Evolutionary conservation across 2,329 filamentous ascomycete genomes (phyloP).

Genomic region (Fusarium palustre): DNA sequence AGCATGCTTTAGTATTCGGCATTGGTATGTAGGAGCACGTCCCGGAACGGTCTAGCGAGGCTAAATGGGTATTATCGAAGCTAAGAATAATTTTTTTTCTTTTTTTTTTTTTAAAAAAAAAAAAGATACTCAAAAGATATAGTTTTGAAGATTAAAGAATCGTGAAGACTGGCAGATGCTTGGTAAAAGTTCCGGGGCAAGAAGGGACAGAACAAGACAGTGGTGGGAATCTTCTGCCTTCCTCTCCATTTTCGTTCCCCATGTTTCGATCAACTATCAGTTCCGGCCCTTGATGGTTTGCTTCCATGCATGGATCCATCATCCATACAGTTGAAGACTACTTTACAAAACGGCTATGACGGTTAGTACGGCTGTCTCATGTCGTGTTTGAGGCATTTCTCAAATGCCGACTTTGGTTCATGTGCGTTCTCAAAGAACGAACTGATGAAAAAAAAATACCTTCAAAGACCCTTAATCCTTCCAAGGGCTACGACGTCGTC

Average conservation of each 20-base stretch:
- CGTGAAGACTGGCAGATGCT: background rate
- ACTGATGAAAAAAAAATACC: background rate
- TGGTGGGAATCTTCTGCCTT: background rate
- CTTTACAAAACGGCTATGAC: background rate
- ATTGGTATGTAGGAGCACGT: background rate
- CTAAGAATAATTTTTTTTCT: too few relatives aligned
- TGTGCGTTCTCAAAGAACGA: background rate
- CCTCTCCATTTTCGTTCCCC: background rate
- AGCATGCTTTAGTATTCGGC: background rate
- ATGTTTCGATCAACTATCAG: background rate
- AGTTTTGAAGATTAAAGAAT: background rate
- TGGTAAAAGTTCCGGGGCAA: background rate
- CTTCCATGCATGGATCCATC: background rate
- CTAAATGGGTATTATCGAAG: background rate
- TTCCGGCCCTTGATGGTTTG: background rate
- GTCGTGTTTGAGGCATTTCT: conserved; percentile 41
- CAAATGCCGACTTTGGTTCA: conserved; percentile 29
- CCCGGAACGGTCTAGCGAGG: conserved; percentile 25
- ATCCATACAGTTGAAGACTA: background rate
- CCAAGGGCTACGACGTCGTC: conserved; percentile 4
- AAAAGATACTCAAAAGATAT: too few relatives aligned
- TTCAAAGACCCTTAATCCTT: background rate
- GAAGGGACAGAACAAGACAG: background rate
- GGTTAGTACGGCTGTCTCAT: conserved; percentile 1
- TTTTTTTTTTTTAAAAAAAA: too few relatives aligned